phyloP scores from a whole-genome alignment of 2,329 filamentous ascomycete species.

The Colletotrichum eleusines region DNA sequence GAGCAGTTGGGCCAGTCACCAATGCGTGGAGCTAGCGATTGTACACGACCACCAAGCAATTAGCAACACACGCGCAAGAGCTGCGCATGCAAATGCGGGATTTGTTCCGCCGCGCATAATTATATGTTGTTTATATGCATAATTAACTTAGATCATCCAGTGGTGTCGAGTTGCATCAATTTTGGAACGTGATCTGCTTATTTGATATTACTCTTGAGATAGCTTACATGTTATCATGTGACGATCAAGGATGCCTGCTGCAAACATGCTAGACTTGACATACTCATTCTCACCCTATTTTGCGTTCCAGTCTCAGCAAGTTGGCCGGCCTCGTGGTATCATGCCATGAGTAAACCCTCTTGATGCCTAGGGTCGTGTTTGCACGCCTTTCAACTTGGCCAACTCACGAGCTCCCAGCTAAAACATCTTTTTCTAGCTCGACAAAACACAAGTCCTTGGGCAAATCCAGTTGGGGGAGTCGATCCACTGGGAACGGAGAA shows the following conservation, averaged over 20 bases:
- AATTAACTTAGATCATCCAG: too few species aligned
- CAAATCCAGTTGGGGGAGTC: conserved; percentile 38
- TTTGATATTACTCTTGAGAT: background rate
- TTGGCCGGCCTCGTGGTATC: too few species aligned
- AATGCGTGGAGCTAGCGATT: too few species aligned
- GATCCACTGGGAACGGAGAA: conserved; percentile 49
- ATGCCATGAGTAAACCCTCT: background rate
- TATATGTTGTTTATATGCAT: too few species aligned
- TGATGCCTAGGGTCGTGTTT: background rate
- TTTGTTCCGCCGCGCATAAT: too few species aligned
- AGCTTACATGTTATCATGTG: accelerated
- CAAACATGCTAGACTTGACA: background rate
- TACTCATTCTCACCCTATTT: too few species aligned
- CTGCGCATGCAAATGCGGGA: too few species aligned
- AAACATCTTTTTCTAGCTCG: conserved; percentile 50
- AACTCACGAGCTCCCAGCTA: background rate
- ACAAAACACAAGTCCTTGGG: conserved; percentile 52
- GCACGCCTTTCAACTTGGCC: background rate
- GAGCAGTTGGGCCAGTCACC: too few species aligned
- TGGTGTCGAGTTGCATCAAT: background rate
- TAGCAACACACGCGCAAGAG: too few species aligned
- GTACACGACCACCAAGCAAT: too few species aligned
- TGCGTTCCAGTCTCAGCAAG: background rate
- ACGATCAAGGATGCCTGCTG: background rate
- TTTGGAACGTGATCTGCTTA: background rate